Conservation (phyloP, 495 filamentous ascomycete genomes). For the Hyaloscypha bicolor region DNA sequence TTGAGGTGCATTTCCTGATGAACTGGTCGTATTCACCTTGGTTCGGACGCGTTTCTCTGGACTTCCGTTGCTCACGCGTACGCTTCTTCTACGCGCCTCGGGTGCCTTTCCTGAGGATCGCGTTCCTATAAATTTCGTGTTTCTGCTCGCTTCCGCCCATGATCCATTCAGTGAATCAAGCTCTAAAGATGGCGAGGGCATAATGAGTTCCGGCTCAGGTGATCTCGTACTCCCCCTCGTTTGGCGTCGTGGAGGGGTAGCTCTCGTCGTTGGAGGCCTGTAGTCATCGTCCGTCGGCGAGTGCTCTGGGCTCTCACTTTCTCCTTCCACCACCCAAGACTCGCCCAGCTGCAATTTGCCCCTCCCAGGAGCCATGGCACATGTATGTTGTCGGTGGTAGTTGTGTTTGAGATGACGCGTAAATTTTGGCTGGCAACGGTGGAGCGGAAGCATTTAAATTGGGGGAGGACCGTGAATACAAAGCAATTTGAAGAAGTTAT, state of each 20-base stretch:
- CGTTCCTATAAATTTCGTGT: slow-evolving; percentile 8
- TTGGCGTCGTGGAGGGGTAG: slow-evolving; percentile 20
- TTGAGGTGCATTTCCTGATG: background rate
- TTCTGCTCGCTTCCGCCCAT: slow-evolving; percentile 31
- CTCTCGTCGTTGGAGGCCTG: slow-evolving; percentile 1
- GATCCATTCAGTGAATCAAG: slow-evolving; percentile 37
- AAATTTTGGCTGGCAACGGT: background rate
- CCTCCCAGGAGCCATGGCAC: slow-evolving; percentile 26
- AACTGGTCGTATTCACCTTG: slow-evolving; percentile 9
- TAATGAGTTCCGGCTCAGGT: slow-evolving; percentile 50
- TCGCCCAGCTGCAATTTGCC: slow-evolving; percentile 34
- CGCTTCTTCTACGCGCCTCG: slow-evolving; percentile 20
- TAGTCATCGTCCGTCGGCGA: slow-evolving; percentile 22
- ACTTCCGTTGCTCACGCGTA: slow-evolving; percentile 21
- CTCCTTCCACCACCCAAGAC: slow-evolving; percentile 44
- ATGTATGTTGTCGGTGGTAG: background rate
- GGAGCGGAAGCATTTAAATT: background rate
- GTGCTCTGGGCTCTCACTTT: slow-evolving; percentile 29
- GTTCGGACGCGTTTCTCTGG: slow-evolving; percentile 24
- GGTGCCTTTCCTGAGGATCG: slow-evolving; percentile 6
- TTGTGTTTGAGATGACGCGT: background rate
- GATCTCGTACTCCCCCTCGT: slow-evolving; percentile 25
- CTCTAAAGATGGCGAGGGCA: slow-evolving; percentile 51
- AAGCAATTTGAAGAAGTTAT: background rate
- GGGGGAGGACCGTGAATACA: background rate